A percentile compares a stretch with the other conserved stretches of the same genome.
Conservation (phyloP, 495 filamentous ascomycete species). For the Neurospora terricola region DNA sequence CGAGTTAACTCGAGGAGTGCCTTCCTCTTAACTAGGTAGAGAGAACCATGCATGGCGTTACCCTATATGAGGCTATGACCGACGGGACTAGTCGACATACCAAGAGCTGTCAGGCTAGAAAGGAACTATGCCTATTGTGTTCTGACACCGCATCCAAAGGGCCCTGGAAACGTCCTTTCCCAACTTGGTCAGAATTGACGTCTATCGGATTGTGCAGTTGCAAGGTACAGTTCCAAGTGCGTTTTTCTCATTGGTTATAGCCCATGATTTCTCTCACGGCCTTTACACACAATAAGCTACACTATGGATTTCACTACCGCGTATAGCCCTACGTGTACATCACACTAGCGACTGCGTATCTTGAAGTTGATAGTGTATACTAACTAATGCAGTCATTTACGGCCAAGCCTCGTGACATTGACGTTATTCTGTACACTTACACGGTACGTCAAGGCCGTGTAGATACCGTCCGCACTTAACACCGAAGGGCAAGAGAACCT, state of each 20-base stretch:
- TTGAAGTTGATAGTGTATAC: not conserved
- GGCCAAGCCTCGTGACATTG: not conserved
- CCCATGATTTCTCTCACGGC: not conserved
- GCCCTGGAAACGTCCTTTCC: not conserved
- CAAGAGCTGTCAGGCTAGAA: not conserved
- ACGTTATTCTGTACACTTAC: not conserved
- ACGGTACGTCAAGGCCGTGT: not conserved
- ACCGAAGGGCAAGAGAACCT: not conserved
- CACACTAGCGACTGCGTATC: not conserved
- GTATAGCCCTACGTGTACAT: not conserved
- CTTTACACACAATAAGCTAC: not conserved
- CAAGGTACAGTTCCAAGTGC: not conserved
- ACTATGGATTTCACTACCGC: not conserved
- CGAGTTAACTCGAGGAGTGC: not conserved
- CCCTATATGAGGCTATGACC: not conserved
- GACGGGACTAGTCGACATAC: not conserved
- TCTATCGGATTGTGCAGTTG: not conserved
- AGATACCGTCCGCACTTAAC: not conserved
- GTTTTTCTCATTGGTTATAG: not conserved
- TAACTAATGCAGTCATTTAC: not conserved
- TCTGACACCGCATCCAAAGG: not conserved
- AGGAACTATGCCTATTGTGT: not conserved
- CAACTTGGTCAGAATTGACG: not conserved
- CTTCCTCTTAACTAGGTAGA: not conserved
- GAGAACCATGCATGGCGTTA: not conserved